Base-by-base conservation (phyloP, 192 early-diverging fungal species). In the Pilobolus umbonatus region DNA sequence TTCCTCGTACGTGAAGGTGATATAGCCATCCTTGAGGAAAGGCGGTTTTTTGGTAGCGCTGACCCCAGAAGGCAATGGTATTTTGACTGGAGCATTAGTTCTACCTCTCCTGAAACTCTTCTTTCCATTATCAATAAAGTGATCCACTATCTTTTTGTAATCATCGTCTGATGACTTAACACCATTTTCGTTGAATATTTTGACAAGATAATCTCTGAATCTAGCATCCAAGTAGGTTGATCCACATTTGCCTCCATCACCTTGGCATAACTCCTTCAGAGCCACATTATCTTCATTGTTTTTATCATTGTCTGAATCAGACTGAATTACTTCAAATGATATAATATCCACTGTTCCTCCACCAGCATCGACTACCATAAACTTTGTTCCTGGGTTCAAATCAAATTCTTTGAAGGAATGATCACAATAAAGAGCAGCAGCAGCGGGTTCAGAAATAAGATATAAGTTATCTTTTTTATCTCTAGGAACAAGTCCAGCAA, bases 281-380 rank as follows among this genome's bases (percentile, higher is more conserved):
- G 55, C 40, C n/a, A n/a, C n/a, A n/a, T n/a, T n/a, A n/a, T n/a
- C n/a, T n/a, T n/a, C n/a, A n/a, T n/a, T n/a, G n/a, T n/a, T n/a
- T n/a, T n/a, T n/a, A 15, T 45, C 42, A 17, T 71, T 48, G 42
- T 57, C 69, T 10, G 70, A 61, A 43, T 67, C 77, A 74, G 17
- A 71, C 77, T 30, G 69, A 62, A 69, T 74, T 39, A 78, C 65
- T 60, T 78, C 66, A 62, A 74, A 78, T 19, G 74, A 69, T 24
- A 78, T 78, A 31, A 78, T 40, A 65, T 78, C 76, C 22, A 78
- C 73, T 4, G 76, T 78, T 35, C 76, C 76, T 39, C 76, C 76
- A 60, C 76, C 76, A 31, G 73, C 73, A 53, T 78, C 76, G 26
- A 69, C 72, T 29, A 78, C 68, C 73, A 75, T 73, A 52, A 78